phyloP scores from a whole-genome alignment of 78 protist species.

The Andalucia godoyi region DNA sequence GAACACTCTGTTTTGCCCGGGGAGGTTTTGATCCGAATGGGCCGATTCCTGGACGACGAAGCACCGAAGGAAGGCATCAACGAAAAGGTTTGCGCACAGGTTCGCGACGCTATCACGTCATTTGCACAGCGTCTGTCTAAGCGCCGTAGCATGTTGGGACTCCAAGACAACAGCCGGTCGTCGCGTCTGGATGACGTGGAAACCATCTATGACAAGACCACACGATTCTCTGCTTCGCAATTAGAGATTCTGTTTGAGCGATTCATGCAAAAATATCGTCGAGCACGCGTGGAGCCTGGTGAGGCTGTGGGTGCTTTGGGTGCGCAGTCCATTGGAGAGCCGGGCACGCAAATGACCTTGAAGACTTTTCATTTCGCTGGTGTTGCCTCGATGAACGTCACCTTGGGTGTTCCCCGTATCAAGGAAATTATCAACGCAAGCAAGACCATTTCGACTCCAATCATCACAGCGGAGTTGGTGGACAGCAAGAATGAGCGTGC shows the following conservation, averaged over 20 bases:
- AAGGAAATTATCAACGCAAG: constrained; percentile 97
- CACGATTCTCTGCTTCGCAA: no score
- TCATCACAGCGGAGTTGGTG: constrained; percentile 45
- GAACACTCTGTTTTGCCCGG: no score
- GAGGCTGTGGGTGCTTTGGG: constrained; percentile 97
- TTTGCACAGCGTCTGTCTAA: no score
- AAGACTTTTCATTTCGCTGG: constrained; percentile 99
- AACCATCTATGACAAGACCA: no score
- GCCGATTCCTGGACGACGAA: no score
- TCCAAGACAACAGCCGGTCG: no score
- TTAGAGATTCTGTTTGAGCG: constrained; percentile 5
- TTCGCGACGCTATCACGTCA: no score
- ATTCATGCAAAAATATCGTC: constrained; percentile 1
- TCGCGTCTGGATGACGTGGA: no score
- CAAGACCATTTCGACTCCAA: constrained; percentile 58
- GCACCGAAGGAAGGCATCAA: no score
- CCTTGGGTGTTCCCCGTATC: constrained; percentile 87
- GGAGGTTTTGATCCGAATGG: no score
- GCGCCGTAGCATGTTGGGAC: no score
- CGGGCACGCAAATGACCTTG: constrained; percentile 99
- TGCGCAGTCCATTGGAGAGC: constrained; percentile 96
- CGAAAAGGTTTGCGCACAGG: no score
- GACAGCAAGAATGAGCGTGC: constrained; percentile 3
- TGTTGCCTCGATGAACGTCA: constrained; percentile 93
- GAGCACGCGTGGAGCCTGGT: constrained; percentile 76